These are phyloP conservation scores for Pisolithus tinctorius DNA, from an alignment of 768 basidiomycete genomes.

Conservation along the genomic window DNA sequence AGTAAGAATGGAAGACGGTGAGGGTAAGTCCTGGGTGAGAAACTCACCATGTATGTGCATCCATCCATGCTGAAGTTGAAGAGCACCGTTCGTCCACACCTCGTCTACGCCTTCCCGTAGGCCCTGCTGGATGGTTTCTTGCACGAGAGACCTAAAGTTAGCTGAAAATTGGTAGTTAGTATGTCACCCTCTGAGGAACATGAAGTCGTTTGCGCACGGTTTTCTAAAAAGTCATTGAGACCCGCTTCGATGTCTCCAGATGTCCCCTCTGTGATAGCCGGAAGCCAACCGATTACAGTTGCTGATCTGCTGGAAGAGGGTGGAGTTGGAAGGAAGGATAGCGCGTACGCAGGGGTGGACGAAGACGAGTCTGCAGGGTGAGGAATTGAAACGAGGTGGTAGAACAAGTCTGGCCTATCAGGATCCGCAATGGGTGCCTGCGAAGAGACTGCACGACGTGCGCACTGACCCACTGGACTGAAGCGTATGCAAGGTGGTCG, in stretches of 20 bases:
- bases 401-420: conserved; percentile 58
- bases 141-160: conserved; percentile 52
- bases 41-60: conserved; percentile 69
- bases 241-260: conserved; percentile 39
- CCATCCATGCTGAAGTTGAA: conserved; percentile 70
- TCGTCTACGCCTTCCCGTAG: conserved; percentile 57
- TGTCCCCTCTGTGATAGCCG: conserved; percentile 34
- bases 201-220: conserved; percentile 39
- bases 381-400: conserved; percentile 55
- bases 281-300: conserved; percentile 65
- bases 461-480: neutral
- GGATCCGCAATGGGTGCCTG: conserved; percentile 40
- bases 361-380: conserved; percentile 35
- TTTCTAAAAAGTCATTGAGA: conserved; percentile 66
- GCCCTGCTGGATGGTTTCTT: conserved; percentile 49
- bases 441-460: conserved; percentile 11
- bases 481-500: neutral
- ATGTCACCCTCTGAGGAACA: neutral
- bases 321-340: conserved; percentile 52
- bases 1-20: neutral
- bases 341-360: conserved; percentile 46
- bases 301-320: conserved; percentile 41
- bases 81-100: conserved; percentile 55
- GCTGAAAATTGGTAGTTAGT: conserved; percentile 31
- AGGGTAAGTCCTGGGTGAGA: neutral